These are phyloP conservation scores for Amphirosellinia nigrospora DNA, from an alignment of 495 filamentous ascomycete genomes.

Conservation along the genomic window DNA sequence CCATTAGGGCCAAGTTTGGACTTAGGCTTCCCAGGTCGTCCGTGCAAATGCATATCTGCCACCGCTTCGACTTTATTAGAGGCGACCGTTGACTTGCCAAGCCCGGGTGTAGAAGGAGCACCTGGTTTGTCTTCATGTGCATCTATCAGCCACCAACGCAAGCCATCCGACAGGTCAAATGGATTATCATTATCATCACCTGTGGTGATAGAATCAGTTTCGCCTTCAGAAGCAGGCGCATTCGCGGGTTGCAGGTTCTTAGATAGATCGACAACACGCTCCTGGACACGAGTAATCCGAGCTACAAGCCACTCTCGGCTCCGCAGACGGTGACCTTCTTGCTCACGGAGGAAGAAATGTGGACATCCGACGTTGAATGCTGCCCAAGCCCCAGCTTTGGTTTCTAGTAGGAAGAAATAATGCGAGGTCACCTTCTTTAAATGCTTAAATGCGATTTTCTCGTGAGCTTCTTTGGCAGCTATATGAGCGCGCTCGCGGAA, in stretches of 20 bases:
- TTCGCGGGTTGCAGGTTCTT: slow-evolving; percentile 58
- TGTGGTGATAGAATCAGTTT: slow-evolving; percentile 52
- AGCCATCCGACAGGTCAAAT: slow-evolving; percentile 92
- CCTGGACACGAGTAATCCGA: slow-evolving; percentile 89
- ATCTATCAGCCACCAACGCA: slow-evolving; percentile 95
- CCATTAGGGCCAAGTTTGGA: slow-evolving; percentile 47
- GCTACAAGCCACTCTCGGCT: slow-evolving; percentile 92
- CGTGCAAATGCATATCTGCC: slow-evolving; percentile 56
- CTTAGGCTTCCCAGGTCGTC: slow-evolving; percentile 59
- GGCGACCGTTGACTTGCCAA: slow-evolving; percentile 88
- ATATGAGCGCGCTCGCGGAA: slow-evolving; percentile 89
- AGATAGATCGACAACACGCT: slow-evolving; percentile 90
- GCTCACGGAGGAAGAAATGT: slow-evolving; percentile 95
- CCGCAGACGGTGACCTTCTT: slow-evolving; percentile 83
- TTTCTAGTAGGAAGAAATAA: slow-evolving; percentile 95
- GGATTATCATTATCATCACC: slow-evolving; percentile 93
- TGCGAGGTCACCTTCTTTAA: slow-evolving; percentile 96
- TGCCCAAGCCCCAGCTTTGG: slow-evolving; percentile 94
- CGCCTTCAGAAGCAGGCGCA: slow-evolving; percentile 34
- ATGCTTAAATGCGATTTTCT: slow-evolving; percentile 94
- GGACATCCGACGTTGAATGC: slow-evolving; percentile 97
- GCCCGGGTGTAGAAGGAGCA: slow-evolving; percentile 88
- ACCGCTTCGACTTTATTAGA: slow-evolving; percentile 86
- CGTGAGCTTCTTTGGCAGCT: slow-evolving; percentile 85
- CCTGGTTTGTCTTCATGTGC: slow-evolving; percentile 92